These are phyloP conservation scores for Garcia nutans DNA, from an alignment of 345 rosid genomes.

Conservation along the genomic window DNA sequence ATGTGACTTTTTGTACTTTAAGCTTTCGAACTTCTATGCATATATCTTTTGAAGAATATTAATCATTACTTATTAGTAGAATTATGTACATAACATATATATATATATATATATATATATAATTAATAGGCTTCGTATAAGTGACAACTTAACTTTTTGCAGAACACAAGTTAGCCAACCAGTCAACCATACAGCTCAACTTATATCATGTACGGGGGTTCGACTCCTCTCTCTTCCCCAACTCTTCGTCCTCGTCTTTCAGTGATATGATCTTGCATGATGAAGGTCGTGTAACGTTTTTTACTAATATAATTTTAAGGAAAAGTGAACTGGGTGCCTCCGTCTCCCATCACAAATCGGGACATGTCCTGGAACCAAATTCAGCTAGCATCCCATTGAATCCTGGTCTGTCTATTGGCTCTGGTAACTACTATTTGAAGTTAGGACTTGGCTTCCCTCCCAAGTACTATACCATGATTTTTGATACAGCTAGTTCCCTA, in stretches of 20 bases:
- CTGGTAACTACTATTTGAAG: constrained; percentile 42
- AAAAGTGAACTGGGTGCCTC: background rate
- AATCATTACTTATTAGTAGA: background rate
- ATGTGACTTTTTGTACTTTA: constrained; percentile 13
- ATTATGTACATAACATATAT: background rate
- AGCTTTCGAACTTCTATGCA: background rate
- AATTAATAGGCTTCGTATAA: background rate
- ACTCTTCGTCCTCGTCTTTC: constrained; percentile 17
- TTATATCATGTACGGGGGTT: constrained; percentile 33
- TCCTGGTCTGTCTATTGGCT: constrained; percentile 38
- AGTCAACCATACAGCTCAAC: constrained; percentile 20
- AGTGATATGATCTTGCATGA: constrained; percentile 31
- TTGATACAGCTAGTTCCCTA: constrained; percentile 56
- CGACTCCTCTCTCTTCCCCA: constrained; percentile 18
- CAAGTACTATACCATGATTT: constrained; percentile 41
- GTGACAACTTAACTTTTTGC: constrained; percentile 9
- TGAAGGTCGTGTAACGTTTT: constrained; percentile 28
- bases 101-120: too few relatives aligned
- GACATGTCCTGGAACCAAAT: constrained; percentile 18
- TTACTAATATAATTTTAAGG: constrained; percentile 17
- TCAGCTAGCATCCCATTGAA: constrained; percentile 27
- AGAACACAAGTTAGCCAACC: constrained; percentile 22
- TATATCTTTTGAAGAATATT: background rate
- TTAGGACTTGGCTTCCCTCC: constrained; percentile 47
- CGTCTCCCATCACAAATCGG: constrained; percentile 4